Conservation (phyloP, 2,329 filamentous ascomycete species). For the Botrytis pseudocinerea region DNA sequence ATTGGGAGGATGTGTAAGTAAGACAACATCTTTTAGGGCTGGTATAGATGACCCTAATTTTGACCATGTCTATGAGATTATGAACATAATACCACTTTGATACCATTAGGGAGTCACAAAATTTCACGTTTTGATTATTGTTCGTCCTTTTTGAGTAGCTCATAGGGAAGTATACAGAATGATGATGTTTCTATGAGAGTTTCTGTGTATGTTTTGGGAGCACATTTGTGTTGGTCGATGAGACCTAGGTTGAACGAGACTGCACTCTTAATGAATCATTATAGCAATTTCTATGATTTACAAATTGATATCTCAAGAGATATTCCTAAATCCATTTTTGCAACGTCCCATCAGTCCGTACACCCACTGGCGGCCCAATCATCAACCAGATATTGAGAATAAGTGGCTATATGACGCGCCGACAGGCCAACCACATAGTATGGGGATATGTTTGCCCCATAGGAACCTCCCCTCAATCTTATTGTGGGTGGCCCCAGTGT, state of each 20-base stretch:
- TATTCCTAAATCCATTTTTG: too few species aligned
- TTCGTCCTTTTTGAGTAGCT: background rate
- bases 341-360: too few species aligned
- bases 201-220: background rate
- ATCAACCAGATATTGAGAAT: background rate
- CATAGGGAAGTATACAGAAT: background rate
- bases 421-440: background rate
- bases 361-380: too few species aligned
- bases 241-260: too few species aligned
- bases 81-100: constrained; percentile 8
- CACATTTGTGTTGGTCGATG: background rate
- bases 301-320: too few species aligned
- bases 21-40: background rate
- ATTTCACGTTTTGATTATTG: background rate
- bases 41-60: background rate
- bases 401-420: background rate
- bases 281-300: too few species aligned
- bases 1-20: constrained; percentile 1
- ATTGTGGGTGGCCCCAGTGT: background rate
- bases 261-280: too few species aligned
- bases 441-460: background rate
- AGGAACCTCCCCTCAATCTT: background rate
- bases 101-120: constrained; percentile 10
- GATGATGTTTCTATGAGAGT: background rate
- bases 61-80: constrained; percentile 4